A percentile compares a stretch with the other conserved stretches of the same genome.
Evolutionary conservation across 2,329 filamentous ascomycete species (phyloP).

Genomic region (Curvularia sp.): DNA sequence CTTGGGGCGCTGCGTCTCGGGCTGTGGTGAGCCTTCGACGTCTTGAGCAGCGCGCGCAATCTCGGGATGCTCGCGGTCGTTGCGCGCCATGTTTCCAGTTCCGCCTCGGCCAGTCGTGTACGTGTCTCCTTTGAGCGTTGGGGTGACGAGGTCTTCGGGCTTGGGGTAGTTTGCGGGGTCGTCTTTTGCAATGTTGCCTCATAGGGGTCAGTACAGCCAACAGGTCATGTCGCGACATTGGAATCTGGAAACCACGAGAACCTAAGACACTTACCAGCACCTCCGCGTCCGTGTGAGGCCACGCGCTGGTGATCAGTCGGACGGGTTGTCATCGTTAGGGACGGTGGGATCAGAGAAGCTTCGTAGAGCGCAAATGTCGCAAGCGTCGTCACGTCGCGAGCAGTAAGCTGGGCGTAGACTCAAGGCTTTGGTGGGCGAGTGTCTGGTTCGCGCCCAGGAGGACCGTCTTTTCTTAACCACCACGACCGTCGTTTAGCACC

Average conservation of each 20-base stretch:
- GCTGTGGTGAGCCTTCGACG: conserved; percentile 64
- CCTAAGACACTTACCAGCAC: conserved; percentile 63
- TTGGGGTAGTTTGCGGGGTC: conserved; percentile 44
- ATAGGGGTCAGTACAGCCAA: conserved; percentile 1
- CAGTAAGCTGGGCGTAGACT: conserved; percentile 24
- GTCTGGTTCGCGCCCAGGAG: conserved; percentile 18
- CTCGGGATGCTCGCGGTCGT: conserved; percentile 69
- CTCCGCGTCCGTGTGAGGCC: conserved; percentile 75
- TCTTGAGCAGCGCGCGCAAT: conserved; percentile 83
- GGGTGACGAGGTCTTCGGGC: conserved; percentile 75
- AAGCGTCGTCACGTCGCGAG: conserved; percentile 8
- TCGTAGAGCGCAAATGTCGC: neutral
- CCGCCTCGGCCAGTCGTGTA: conserved; percentile 92
- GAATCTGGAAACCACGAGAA: conserved; percentile 3
- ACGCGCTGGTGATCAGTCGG: conserved; percentile 38
- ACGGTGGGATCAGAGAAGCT: neutral
- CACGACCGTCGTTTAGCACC: conserved; percentile 36
- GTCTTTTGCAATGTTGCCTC: conserved; percentile 59
- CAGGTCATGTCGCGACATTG: neutral
- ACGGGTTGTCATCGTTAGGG: conserved; percentile 32
- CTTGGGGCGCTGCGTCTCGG: conserved; percentile 65
- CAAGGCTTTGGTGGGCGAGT: conserved; percentile 18
- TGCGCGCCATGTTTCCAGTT: conserved; percentile 85
- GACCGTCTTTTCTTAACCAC: conserved; percentile 24
- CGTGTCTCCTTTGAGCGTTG: conserved; percentile 79